Conservation (phyloP, 2,329 filamentous ascomycete species). For the Trichoderma brevicompactum region DNA sequence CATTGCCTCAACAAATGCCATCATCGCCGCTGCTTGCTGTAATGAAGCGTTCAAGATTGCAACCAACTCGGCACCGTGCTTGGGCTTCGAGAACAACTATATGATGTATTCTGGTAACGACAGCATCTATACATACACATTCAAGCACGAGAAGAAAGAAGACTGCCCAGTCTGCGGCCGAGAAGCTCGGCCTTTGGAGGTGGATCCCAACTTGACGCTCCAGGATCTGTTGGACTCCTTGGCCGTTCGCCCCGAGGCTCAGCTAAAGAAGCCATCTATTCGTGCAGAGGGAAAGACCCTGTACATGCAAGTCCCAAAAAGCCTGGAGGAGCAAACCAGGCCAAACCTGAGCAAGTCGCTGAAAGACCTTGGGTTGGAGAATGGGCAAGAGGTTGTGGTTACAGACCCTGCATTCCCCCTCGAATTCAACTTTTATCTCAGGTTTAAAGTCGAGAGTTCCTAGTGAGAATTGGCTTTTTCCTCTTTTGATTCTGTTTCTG, state of each 20-base stretch:
- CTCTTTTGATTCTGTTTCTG: background rate
- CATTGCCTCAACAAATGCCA: slow-evolving; percentile 96
- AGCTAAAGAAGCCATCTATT: slow-evolving; percentile 92
- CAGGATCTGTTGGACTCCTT: slow-evolving; percentile 85
- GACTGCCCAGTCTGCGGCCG: slow-evolving; percentile 96
- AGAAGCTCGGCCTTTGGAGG: slow-evolving; percentile 72
- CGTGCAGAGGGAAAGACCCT: slow-evolving; percentile 78
- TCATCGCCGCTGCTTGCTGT: slow-evolving; percentile 93
- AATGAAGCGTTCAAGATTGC: slow-evolving; percentile 97
- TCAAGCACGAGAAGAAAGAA: slow-evolving; percentile 89
- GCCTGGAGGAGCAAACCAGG: slow-evolving; percentile 81
- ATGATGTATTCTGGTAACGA: slow-evolving; percentile 99
- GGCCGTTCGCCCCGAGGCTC: slow-evolving; percentile 81
- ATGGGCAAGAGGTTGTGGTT: slow-evolving; percentile 89
- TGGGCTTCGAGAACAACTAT: slow-evolving; percentile 84
- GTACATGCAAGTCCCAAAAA: slow-evolving; percentile 84
- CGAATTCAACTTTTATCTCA: slow-evolving; percentile 63
- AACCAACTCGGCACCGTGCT: slow-evolving; percentile 76
- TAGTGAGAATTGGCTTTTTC: background rate
- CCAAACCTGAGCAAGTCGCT: slow-evolving; percentile 82
- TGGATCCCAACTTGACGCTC: slow-evolving; percentile 73
- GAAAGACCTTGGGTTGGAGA: slow-evolving; percentile 68
- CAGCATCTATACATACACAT: slow-evolving; percentile 95
- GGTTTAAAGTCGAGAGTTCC: slow-evolving; percentile 45
- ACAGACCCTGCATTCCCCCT: slow-evolving; percentile 88